A percentile compares a stretch with the other conserved stretches of the same genome.
phyloP scores from a whole-genome alignment of 441 rosid genomes.

The Bocquillonia castaneifolia region DNA sequence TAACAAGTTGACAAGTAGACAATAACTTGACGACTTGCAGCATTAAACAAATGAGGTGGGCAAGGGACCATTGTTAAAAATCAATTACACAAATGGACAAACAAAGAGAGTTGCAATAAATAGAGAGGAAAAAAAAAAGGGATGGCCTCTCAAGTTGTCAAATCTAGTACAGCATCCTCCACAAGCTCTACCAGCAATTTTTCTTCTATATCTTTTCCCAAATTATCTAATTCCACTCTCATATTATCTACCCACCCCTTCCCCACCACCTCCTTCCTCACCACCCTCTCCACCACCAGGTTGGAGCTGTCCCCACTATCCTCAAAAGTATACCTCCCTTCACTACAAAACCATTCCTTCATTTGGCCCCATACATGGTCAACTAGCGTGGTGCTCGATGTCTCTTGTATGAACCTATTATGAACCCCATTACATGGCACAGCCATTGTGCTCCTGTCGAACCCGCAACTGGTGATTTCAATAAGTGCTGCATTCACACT shows the following conservation, averaged over 20 bases:
- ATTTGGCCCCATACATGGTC: conserved; percentile 64
- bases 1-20: conserved; percentile 15
- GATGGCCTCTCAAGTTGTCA: conserved; percentile 31
- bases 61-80: conserved; percentile 22
- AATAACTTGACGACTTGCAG: conserved; percentile 14
- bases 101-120: conserved; percentile 19
- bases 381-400: conserved; percentile 27
- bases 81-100: conserved; percentile 31
- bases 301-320: conserved; percentile 48
- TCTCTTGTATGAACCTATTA: conserved; percentile 14
- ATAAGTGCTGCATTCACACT: conserved; percentile 54
- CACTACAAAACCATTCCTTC: conserved; percentile 52
- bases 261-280: conserved; percentile 62
- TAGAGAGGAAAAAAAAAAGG: background rate
- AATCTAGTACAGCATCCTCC: conserved; percentile 61
- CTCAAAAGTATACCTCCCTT: conserved; percentile 20
- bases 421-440: conserved; percentile 18
- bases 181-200: conserved; percentile 66
- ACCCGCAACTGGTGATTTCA: conserved; percentile 35
- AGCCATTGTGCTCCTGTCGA: conserved; percentile 23
- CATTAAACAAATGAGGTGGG: conserved; percentile 24
- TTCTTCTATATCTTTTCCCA: conserved; percentile 54
- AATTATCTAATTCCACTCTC: conserved; percentile 44
- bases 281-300: conserved; percentile 53
- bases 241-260: conserved; percentile 50